Evolutionary conservation across 805 yeast species (phyloP).

Genomic region (Cyberlindnera americana): DNA sequence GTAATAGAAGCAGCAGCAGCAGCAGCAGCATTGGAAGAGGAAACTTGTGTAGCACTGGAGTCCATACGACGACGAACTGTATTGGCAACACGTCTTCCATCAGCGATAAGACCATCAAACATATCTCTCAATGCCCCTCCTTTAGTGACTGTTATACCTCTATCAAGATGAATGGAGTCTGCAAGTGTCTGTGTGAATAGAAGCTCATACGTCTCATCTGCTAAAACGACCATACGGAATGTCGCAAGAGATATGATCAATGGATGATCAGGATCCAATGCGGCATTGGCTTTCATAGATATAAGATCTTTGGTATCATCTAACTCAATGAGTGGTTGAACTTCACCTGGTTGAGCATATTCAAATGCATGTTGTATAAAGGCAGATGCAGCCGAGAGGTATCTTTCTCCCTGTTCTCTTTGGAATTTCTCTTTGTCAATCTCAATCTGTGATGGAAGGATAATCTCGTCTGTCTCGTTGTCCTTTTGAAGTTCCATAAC

Average conservation of each 20-base stretch:
- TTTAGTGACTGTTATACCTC: constrained; percentile 43
- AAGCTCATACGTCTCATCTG: constrained; percentile 89
- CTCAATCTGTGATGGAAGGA: constrained; percentile 54
- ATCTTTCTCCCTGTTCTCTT: constrained; percentile 69
- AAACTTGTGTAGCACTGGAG: constrained; percentile 44
- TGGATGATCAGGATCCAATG: constrained; percentile 77
- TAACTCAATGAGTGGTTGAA: constrained; percentile 41
- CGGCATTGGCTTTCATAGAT: constrained; percentile 60
- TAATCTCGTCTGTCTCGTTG: constrained; percentile 35
- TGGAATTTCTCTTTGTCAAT: constrained; percentile 62
- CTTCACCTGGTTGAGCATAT: constrained; percentile 72
- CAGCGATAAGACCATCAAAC: constrained; percentile 88
- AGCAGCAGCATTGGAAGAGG: constrained; percentile 10
- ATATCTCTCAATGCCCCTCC: constrained; percentile 71
- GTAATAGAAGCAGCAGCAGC: constrained; percentile 8
- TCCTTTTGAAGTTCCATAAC: constrained; percentile 38
- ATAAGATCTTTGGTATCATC: constrained; percentile 30
- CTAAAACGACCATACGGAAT: constrained; percentile 89
- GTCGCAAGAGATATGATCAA: constrained; percentile 76
- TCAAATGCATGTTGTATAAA: constrained; percentile 87
- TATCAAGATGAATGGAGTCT: constrained; percentile 62
- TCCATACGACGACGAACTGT: constrained; percentile 89
- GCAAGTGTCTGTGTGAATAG: constrained; percentile 71
- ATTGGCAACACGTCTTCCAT: constrained; percentile 87
- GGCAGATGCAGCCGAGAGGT: constrained; percentile 79